Evolutionary conservation across 306 rosid genomes (phyloP).

Genomic region (Potentilla sterilis): DNA sequence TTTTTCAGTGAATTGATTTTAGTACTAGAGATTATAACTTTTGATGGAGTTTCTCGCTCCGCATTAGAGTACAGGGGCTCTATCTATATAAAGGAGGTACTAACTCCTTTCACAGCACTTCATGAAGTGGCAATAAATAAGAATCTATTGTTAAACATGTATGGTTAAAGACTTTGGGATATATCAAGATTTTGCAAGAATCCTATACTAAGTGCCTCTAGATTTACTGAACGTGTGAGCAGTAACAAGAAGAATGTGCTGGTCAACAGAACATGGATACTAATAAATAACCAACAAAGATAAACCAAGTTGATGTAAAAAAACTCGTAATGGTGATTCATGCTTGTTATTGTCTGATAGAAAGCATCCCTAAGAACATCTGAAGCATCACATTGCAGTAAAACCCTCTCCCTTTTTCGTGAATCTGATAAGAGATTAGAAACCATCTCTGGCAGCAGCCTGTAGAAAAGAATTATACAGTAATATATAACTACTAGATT

Average conservation of each 20-base stretch:
- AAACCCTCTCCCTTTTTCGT: slow-evolving; percentile 64
- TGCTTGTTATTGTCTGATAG: slow-evolving; percentile 70
- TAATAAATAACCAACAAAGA: slow-evolving; percentile 6
- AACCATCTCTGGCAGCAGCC: slow-evolving; percentile 74
- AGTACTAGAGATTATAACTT: not conserved
- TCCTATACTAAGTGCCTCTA: not conserved
- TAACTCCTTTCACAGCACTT: not conserved
- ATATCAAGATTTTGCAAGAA: not conserved
- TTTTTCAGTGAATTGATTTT: not conserved
- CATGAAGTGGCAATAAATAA: not conserved
- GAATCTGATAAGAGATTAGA: slow-evolving; percentile 74
- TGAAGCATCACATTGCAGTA: slow-evolving; percentile 74
- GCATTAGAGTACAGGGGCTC: no score
- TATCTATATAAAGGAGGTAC: no score
- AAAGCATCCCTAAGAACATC: slow-evolving; percentile 86
- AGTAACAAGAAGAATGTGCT: not conserved
- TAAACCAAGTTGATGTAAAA: slow-evolving; percentile 11
- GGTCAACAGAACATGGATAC: not conserved
- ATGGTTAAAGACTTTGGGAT: not conserved
- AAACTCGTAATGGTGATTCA: slow-evolving; percentile 89
- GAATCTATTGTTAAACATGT: not conserved
- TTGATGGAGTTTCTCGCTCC: not conserved
- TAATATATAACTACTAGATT: slow-evolving; percentile 10
- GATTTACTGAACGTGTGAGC: not conserved
- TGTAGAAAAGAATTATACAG: slow-evolving; percentile 36